Evolutionary conservation across 83 land plant genomes (phyloP).

Genomic region (Isoetes engelmannii): DNA sequence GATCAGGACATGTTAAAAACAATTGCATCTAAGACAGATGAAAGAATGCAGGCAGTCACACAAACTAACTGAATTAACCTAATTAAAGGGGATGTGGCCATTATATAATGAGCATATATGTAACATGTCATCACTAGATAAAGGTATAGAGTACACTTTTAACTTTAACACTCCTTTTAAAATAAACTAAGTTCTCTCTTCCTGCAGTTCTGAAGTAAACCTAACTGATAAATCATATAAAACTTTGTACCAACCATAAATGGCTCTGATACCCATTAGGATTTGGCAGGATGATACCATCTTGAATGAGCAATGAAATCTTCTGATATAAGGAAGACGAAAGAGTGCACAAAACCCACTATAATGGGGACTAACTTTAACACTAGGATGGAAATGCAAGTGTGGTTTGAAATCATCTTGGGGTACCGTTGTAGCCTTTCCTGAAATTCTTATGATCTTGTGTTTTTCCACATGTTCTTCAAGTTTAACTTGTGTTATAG

Average conservation of each 20-base stretch:
- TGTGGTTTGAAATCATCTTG: no score
- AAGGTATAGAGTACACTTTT: no score
- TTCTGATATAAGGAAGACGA: not conserved
- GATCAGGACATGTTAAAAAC: not conserved
- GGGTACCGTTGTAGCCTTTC: not conserved
- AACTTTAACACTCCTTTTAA: no score
- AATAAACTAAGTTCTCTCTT: no score
- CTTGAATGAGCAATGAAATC: not conserved
- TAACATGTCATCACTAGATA: no score
- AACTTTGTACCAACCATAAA: no score
- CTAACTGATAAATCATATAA: no score
- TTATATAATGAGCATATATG: no score
- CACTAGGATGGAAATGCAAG: not conserved
- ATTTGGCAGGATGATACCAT: no score
- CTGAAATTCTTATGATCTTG: not conserved
- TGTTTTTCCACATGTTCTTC: not conserved
- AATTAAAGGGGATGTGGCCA: no score
- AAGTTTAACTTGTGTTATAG: conserved; percentile 30
- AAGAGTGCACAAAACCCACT: not conserved
- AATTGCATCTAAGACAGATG: not conserved
- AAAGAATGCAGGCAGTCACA: not conserved
- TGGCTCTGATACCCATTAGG: no score
- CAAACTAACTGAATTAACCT: not conserved
- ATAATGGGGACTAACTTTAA: not conserved
- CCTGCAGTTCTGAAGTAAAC: no score